These are phyloP conservation scores for Dictyostelium brefeldianum DNA, from an alignment of 78 protist species.

Conservation along the genomic window DNA sequence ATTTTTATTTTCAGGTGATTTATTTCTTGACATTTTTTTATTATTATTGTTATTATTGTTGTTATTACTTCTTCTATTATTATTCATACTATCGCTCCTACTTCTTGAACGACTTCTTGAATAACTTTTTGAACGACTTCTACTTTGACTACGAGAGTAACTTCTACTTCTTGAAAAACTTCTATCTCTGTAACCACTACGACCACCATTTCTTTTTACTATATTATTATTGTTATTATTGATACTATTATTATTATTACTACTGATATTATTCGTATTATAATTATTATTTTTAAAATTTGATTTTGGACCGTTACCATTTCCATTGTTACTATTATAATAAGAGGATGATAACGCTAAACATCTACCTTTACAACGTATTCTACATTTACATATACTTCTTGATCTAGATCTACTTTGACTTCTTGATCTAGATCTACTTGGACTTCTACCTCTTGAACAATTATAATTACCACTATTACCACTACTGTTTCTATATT, in stretches of 20 bases:
- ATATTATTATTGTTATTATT: neutral
- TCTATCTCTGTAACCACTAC: constrained; percentile 8
- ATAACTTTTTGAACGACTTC: neutral
- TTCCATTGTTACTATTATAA: no score
- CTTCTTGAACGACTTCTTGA: constrained; percentile 23
- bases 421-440: neutral
- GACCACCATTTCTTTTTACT: neutral
- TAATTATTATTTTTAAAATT: no score
- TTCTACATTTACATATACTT: neutral
- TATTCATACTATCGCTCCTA: constrained; percentile 43
- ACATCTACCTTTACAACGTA: neutral
- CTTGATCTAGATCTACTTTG: constrained; percentile 6
- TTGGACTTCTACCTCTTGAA: constrained; percentile 36
- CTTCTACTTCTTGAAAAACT: neutral
- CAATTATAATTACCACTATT: neutral
- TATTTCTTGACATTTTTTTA: neutral
- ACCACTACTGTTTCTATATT: neutral
- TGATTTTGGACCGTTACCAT: no score
- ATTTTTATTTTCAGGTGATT: neutral
- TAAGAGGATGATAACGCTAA: no score
- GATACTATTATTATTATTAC: neutral
- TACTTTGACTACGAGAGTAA: neutral
- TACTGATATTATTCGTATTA: no score
- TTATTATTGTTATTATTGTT: neutral
- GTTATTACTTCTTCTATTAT: neutral